Evolutionary conservation across 805 yeast genomes (phyloP), one percentile per base, ranked within the genome.

Genomic region (Ogataea angusta): DNA sequence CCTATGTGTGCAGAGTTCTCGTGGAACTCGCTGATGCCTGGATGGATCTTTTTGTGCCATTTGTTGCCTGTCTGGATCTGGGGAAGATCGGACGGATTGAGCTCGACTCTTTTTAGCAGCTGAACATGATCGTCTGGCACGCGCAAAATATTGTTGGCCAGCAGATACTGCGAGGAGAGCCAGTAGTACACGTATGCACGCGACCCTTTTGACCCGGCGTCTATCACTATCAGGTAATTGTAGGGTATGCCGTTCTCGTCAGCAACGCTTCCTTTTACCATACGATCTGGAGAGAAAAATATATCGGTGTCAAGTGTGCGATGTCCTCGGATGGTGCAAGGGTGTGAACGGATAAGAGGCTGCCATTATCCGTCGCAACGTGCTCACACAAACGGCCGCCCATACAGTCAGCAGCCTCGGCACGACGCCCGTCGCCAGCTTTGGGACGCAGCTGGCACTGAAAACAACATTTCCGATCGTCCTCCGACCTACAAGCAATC

Each of bases 171-270:
- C 0, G 76, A 68, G 38, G 73, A 70, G 30, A 66, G 56, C 78
- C 80, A 82, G 40, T 72, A 68, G 59, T 80, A 80, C 1, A 80
- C 69, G 49, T 68, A 77, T 0, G 80, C 84, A 14, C 86, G 56
- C 0, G 84, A 73, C 0, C 86, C 86, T 42, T 71, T 77, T 3
- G 85, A 78, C 0, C 87, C 86, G 1, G 85, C 76, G 56, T 80
- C 87, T 2, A 80, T 72, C 4, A 80, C 67, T 2, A 80, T 69
- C 3, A 80, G 72, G 53, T 79, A 80, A 54, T 80, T 79, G 43
- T 73, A 76, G 1, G 83, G 82, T 1, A 72, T 58, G 2, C 73
- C 74, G 2, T 68, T 56, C 2, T 56, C 50, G 38, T 72, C 69
- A 21, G 56, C 54, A 2, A 72, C 47, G 9, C 45, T 33, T 4